Conservation (phyloP, 2,329 filamentous ascomycete genomes). For the Pseudocercospora vitis region DNA sequence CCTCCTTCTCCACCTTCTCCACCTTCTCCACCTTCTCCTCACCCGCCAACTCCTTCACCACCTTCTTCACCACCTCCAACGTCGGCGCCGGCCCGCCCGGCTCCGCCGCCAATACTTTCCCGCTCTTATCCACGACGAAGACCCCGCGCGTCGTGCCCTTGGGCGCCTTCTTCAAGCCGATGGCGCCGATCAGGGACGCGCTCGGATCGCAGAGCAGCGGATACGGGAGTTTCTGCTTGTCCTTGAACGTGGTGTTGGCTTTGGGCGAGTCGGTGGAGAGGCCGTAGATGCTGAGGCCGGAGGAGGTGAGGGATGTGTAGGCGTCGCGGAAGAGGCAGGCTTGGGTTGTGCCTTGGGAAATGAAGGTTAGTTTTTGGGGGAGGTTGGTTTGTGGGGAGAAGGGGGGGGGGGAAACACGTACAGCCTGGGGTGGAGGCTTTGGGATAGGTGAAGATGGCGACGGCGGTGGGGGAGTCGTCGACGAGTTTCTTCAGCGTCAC, state of each 20-base stretch:
- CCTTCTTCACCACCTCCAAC: conserved; percentile 70
- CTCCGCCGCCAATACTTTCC: conserved; percentile 74
- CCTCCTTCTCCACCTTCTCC: no score
- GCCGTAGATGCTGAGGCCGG: conserved; percentile 83
- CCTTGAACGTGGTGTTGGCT: conserved; percentile 88
- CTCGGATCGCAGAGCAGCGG: conserved; percentile 79
- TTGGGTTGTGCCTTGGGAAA: conserved; percentile 76
- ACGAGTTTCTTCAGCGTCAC: conserved; percentile 79
- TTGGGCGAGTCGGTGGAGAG: conserved; percentile 85
- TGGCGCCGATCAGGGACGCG: conserved; percentile 73
- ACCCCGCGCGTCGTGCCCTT: conserved; percentile 83
- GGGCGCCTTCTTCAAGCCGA: conserved; percentile 84
- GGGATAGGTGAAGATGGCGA: conserved; percentile 93
- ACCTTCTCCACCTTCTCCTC: conserved; percentile 23
- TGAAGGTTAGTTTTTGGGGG: not conserved
- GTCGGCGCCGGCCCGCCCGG: conserved; percentile 76
- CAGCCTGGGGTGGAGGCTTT: conserved; percentile 93
- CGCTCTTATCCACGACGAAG: conserved; percentile 68
- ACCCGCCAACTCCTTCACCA: conserved; percentile 52
- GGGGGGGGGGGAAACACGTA: no score
- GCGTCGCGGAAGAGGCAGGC: conserved; percentile 90
- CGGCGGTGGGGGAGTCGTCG: conserved; percentile 77
- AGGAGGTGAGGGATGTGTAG: conserved; percentile 71
- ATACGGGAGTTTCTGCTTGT: conserved; percentile 87
- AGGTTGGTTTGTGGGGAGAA: not conserved